A percentile compares a stretch with the other conserved stretches of the same genome.
Evolutionary conservation across 2,329 filamentous ascomycete species (phyloP).

Genomic region (Arthrobotrys pseudoclavata): DNA sequence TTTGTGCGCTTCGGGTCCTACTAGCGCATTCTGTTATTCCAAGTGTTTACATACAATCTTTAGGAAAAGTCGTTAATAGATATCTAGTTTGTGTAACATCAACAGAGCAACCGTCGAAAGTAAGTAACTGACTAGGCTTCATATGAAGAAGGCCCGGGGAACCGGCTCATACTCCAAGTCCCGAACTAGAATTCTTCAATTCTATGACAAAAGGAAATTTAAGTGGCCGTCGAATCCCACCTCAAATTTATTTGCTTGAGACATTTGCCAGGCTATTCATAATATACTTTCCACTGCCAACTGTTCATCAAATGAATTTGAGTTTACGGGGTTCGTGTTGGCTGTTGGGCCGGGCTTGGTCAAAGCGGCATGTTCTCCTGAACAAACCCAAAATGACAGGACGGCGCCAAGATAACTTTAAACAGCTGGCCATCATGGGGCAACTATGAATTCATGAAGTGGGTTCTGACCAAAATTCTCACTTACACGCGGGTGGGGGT

Average conservation of each 20-base stretch:
- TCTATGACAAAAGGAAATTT: constrained; percentile 6
- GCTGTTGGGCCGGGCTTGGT: constrained; percentile 2
- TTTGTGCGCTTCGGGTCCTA: background rate
- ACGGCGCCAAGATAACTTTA: constrained; percentile 33
- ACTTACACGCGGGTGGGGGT: constrained; percentile 1
- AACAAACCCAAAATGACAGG: constrained; percentile 29
- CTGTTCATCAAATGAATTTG: background rate
- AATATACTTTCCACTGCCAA: constrained; percentile 15
- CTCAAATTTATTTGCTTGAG: constrained; percentile 9
- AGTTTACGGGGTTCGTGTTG: background rate
- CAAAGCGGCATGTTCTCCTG: constrained; percentile 22
- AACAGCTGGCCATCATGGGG: background rate
- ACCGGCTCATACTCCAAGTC: background rate
- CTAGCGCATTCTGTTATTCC: background rate
- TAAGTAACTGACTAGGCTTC: background rate
- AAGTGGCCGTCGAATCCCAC: constrained; percentile 3
- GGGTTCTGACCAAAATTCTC: constrained; percentile 2
- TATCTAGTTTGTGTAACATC: constrained; percentile 3
- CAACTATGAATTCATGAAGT: constrained; percentile 11
- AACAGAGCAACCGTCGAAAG: background rate
- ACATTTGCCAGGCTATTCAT: constrained; percentile 14
- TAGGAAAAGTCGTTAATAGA: background rate
- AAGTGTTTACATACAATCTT: background rate
- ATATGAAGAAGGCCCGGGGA: background rate
- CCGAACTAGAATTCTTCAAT: background rate